Evolutionary conservation across 495 filamentous ascomycete species (phyloP), one percentile per base, ranked within the genome.

Genomic region (Talaromyces thailandensis): DNA sequence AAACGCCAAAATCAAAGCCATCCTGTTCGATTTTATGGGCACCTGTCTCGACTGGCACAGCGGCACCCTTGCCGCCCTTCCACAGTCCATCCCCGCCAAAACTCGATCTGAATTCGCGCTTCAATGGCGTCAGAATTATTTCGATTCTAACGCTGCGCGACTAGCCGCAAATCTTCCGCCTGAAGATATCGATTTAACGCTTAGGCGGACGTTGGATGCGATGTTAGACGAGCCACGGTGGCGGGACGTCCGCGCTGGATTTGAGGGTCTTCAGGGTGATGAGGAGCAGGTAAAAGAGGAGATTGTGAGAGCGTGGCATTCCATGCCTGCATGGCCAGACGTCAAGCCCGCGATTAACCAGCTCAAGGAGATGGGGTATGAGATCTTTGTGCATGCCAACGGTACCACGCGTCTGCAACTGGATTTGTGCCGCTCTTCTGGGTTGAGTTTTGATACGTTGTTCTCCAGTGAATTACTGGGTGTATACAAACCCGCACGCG

Each of bases 331-430:
- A 11, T 84, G 81, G 81, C 71, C 76, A 0, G 80, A 83, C 12
- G 75, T 80, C 4, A 50, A 59, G 1, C 14, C 61, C 16, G 75
- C 75, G n/a, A 68, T 78, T 11, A 31, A 62, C 6, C 62, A 63
- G 23, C 56, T 78, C 7, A 67, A 65, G 18, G 64, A 65, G 12
- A 45, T 62, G 1, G 70, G 67, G 21, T 66, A 69, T 12, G 73
- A 75, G 52, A 69, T 70, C 0, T 76, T 81, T 26, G 80, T 84
- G 24, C 74, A 79, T 52, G 80, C 82, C n/a, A 85, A 85, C 62
- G 82, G 81, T 0, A 81, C 78, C 2, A 81, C 80, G 29, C 74
- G 82, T 52, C 70, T 84, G 26, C 82, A 84, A 67, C 76, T 85
- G 16, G 78, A 83, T 65, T 67, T 84, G 6, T 68, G 65, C 14